Base-by-base conservation (phyloP, 2,329 filamentous ascomycete species). In the Lachnellula arida region DNA sequence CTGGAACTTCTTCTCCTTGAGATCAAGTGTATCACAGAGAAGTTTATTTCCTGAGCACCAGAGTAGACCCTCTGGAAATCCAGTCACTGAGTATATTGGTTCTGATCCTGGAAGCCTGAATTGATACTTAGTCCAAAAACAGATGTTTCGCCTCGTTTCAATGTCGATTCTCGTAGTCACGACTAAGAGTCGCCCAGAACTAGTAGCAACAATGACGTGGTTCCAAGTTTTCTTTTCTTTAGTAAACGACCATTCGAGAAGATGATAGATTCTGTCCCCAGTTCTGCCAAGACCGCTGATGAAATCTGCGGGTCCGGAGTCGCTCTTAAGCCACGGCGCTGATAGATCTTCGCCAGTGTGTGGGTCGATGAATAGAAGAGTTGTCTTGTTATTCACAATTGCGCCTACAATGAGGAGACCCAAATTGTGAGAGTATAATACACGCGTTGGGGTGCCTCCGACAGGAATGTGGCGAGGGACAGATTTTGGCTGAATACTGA, bases 171-270 rank as follows among this genome's bases (percentile, higher is more conserved):
- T 74, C 6, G 79, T 74, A 1, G 81, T 79, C 14, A 85, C 75
- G 7, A 88, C 75, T 19, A 85, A 65, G 12, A 88, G 71, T 5
- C 77, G 74, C 1, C 84, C 83, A 9, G 72, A 71, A 34, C 75
- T 75, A 0, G 81, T 82, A 4, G 81, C 77, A 11, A 88, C 77
- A 14, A 89, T 75, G 34, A 90, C 74, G 65, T 84, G 87, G 1
- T 80, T 76, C 69, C 86, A 87, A 0, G 72, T 76, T 54, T 79
- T 81, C n/a, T 75, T 76, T 39, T 81, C 76, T 54, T 81, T 80
- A 34, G 74, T 71, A 59, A 81, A 83, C 5, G 75, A 68, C 88
- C 88, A 91, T 58, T 89, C 84, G 1, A 79, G 70, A 7, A 91
- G 69, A 1, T 81, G 77, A 44, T 81, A 75, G 1, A 91, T 79